These are phyloP conservation scores for Polyporus tsugae DNA, from an alignment of 1,284 basidiomycete genomes.

Conservation along the genomic window DNA sequence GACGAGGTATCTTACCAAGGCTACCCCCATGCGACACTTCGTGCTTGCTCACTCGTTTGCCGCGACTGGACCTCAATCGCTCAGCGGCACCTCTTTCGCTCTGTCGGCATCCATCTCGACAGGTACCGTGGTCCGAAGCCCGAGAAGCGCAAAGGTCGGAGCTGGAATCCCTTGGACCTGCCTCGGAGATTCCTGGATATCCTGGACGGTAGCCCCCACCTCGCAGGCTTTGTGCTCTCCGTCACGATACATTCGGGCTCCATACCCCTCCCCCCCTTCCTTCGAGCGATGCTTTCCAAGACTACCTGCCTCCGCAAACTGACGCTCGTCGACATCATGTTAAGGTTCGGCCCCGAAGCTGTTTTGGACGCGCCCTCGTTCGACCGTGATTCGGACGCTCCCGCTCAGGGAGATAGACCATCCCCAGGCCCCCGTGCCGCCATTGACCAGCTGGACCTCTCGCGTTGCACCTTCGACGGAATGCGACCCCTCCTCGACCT, in stretches of 20 bases:
- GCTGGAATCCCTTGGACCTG: not conserved
- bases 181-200: not conserved
- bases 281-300: not conserved
- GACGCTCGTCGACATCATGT: not conserved
- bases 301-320: not conserved
- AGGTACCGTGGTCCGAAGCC: too few species aligned
- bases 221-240: not conserved
- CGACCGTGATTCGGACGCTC: not conserved
- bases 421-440: not conserved
- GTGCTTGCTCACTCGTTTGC: not conserved
- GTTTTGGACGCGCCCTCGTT: not conserved
- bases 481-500: not conserved
- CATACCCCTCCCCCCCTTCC: not conserved
- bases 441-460: not conserved
- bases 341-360: not conserved
- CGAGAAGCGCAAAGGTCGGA: not conserved
- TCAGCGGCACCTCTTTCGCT: not conserved
- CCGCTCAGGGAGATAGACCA: not conserved
- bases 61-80: not conserved
- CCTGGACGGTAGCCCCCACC: not conserved
- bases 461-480: not conserved
- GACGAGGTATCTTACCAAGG: not conserved
- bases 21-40: not conserved
- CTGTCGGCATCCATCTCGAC: not conserved
- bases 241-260: not conserved